phyloP scores from a whole-genome alignment of 148 eudicot species.

The Camellia sinensis region DNA sequence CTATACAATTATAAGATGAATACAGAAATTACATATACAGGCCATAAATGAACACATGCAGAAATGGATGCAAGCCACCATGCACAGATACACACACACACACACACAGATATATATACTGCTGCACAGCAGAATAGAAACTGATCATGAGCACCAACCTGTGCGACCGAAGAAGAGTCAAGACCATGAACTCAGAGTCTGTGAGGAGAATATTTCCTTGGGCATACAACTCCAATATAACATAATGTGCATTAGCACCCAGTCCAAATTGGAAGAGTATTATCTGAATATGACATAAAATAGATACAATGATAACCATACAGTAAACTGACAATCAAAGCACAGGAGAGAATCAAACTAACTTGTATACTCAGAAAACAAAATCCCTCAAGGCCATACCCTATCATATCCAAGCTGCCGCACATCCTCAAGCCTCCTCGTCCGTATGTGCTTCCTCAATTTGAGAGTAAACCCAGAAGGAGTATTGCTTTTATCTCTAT shows the following conservation, averaged over 20 bases:
- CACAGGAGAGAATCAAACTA: slow-evolving; percentile 7
- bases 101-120: background rate
- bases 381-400: slow-evolving; percentile 35
- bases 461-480: slow-evolving; percentile 96
- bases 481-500: slow-evolving; percentile 92
- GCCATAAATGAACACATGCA: background rate
- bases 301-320: background rate
- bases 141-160: slow-evolving; percentile 47
- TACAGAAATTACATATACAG: background rate
- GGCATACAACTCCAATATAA: slow-evolving; percentile 91
- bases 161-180: slow-evolving; percentile 98
- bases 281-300: slow-evolving; percentile 46
- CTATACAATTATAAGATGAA: background rate
- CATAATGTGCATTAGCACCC: slow-evolving; percentile 79
- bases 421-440: slow-evolving; percentile 95
- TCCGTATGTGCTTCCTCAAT: slow-evolving; percentile 93
- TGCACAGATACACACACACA: background rate
- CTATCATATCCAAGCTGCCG: slow-evolving; percentile 98
- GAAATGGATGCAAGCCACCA: background rate
- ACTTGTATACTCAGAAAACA: background rate
- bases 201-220: slow-evolving; percentile 95
- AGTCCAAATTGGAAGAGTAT: slow-evolving; percentile 90
- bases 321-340: background rate
- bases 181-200: slow-evolving; percentile 73
- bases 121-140: background rate